phyloP scores from a whole-genome alignment of 805 yeast genomes.

The Sungouiella blattae region DNA sequence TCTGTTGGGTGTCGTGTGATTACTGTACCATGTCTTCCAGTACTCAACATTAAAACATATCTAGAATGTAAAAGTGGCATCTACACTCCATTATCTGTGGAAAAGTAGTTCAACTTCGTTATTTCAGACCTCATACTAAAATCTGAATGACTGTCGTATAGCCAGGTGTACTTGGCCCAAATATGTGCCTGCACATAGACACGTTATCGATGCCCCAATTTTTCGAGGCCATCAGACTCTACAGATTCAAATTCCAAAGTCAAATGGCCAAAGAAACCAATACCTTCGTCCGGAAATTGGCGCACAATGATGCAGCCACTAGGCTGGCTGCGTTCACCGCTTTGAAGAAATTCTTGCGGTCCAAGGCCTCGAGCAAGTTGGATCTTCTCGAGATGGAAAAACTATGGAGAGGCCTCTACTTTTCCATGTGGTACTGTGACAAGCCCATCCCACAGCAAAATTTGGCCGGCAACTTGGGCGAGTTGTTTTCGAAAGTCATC shows the following conservation, averaged over 20 bases:
- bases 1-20: too few relatives aligned
- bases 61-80: too few relatives aligned
- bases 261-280: slow-evolving; percentile 27
- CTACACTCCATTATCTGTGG: too few relatives aligned
- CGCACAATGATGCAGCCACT: slow-evolving; percentile 74
- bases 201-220: too few relatives aligned
- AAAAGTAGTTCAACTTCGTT: too few relatives aligned
- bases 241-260: too few relatives aligned
- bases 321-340: slow-evolving; percentile 72
- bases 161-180: too few relatives aligned
- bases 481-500: slow-evolving; percentile 43
- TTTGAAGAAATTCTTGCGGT: slow-evolving; percentile 53
- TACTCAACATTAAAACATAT: too few relatives aligned
- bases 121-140: too few relatives aligned
- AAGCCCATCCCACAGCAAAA: slow-evolving; percentile 89
- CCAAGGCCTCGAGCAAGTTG: slow-evolving; percentile 37
- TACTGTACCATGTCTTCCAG: too few relatives aligned
- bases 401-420: slow-evolving; percentile 95
- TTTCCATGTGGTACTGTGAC: slow-evolving; percentile 95
- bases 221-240: background rate
- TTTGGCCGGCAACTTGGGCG: slow-evolving; percentile 71
- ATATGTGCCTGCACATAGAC: too few relatives aligned
- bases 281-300: slow-evolving; percentile 73
- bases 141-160: too few relatives aligned
- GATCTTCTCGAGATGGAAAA: slow-evolving; percentile 63